Percentiles rank a stretch among this genome's conserved stretches.
Conservation (phyloP, 169 alveolate species). For the Plasmodium blacklocki region DNA sequence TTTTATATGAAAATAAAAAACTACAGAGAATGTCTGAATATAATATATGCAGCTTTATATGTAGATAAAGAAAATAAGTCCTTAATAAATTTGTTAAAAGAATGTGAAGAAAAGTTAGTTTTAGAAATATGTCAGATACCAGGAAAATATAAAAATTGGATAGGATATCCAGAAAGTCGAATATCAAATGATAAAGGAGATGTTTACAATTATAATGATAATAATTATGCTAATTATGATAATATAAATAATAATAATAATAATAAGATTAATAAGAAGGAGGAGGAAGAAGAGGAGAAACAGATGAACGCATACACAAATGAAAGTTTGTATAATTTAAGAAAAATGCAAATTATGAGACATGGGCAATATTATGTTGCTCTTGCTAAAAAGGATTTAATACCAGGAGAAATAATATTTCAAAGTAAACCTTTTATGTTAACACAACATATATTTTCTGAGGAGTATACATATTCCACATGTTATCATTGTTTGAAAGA, state of each 20-base stretch:
- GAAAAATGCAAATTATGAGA: slow-evolving; percentile 14
- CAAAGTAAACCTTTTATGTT: slow-evolving; percentile 31
- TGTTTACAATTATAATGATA: not conserved
- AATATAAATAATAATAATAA: not conserved
- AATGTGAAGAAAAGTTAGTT: slow-evolving; percentile 49
- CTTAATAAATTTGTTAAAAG: slow-evolving; percentile 1
- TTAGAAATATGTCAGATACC: slow-evolving; percentile 21
- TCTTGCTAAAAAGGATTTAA: slow-evolving; percentile 30
- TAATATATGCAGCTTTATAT: slow-evolving; percentile 54
- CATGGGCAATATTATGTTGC: slow-evolving; percentile 24
- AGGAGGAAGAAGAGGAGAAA: not conserved
- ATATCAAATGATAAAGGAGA: not conserved
- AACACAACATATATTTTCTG: slow-evolving; percentile 37
- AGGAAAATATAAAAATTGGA: slow-evolving; percentile 21
- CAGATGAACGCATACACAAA: not conserved
- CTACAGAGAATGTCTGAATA: slow-evolving; percentile 16
- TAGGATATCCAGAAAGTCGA: slow-evolving; percentile 25
- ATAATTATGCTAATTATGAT: not conserved
- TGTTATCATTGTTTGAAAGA: slow-evolving; percentile 92
- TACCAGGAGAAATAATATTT: slow-evolving; percentile 56
- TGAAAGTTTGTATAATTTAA: not conserved
- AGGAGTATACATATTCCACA: slow-evolving; percentile 54
- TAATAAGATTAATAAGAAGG: too few relatives aligned
- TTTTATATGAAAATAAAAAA: slow-evolving; percentile 26
- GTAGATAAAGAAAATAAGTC: slow-evolving; percentile 20